phyloP scores from a whole-genome alignment of 2,329 filamentous ascomycete species.

The Pseudophaeomoniella oleicola region DNA sequence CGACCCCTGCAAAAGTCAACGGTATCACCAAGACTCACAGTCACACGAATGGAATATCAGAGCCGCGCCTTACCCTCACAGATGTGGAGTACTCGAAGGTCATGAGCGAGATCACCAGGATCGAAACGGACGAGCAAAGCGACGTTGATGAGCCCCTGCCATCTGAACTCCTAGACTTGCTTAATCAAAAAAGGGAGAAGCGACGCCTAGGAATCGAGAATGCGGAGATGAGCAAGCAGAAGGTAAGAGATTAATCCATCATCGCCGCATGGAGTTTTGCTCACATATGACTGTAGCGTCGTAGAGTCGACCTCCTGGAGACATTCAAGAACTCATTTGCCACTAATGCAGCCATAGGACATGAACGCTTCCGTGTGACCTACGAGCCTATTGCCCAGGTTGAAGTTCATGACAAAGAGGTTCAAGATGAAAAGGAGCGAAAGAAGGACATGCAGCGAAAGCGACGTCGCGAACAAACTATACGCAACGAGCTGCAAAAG shows the following conservation, averaged over 20 bases:
- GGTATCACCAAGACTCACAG: not conserved
- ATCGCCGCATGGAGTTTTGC: constrained; percentile 1
- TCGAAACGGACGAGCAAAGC: constrained; percentile 37
- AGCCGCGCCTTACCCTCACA: constrained; percentile 37
- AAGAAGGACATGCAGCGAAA: constrained; percentile 99
- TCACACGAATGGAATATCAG: constrained; percentile 24
- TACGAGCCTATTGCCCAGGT: constrained; percentile 70
- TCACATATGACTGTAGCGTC: constrained; percentile 32
- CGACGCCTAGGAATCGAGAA: constrained; percentile 53
- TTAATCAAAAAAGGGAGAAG: constrained; percentile 42
- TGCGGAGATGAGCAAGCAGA: constrained; percentile 49
- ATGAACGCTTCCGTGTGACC: constrained; percentile 58
- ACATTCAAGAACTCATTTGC: constrained; percentile 45
- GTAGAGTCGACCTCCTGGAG: constrained; percentile 40
- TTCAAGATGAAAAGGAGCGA: constrained; percentile 91
- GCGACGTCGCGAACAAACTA: constrained; percentile 82
- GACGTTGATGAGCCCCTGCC: constrained; percentile 29
- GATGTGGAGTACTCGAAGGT: constrained; percentile 55
- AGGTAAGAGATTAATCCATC: constrained; percentile 40
- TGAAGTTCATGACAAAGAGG: constrained; percentile 77
- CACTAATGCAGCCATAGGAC: constrained; percentile 55
- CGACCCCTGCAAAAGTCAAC: not conserved
- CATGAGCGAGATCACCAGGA: constrained; percentile 47
- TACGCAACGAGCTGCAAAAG: constrained; percentile 76
- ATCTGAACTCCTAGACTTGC: constrained; percentile 27